A percentile compares a stretch with the other conserved stretches of the same genome.
phyloP scores from a whole-genome alignment of 2,329 filamentous ascomycete species.

The Botrytis paeoniae region DNA sequence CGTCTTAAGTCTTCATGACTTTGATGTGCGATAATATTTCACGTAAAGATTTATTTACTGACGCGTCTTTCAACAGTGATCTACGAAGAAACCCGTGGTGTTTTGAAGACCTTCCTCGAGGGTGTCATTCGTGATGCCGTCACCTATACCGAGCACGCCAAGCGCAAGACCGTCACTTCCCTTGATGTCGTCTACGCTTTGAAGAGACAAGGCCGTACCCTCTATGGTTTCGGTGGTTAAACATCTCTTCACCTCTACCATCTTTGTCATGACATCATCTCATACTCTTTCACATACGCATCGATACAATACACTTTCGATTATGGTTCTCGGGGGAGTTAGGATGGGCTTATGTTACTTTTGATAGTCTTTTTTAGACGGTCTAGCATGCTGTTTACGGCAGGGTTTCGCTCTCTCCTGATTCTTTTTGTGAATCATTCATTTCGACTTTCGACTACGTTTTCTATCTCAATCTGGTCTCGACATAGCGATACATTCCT shows the following conservation, averaged over 20 bases:
- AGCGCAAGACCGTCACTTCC: slow-evolving; percentile 70
- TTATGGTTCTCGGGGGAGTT: slow-evolving; percentile 26
- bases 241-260: not conserved
- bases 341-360: slow-evolving; percentile 34
- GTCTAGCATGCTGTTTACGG: slow-evolving; percentile 41
- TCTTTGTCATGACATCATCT: slow-evolving; percentile 43
- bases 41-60: slow-evolving; percentile 55
- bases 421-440: slow-evolving; percentile 23
- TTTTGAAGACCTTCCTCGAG: slow-evolving; percentile 81
- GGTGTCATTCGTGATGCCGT: slow-evolving; percentile 64
- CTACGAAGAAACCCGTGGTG: slow-evolving; percentile 79
- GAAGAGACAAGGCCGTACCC: slow-evolving; percentile 64
- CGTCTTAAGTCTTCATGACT: slow-evolving; percentile 53
- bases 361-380: slow-evolving; percentile 39
- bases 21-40: slow-evolving; percentile 27
- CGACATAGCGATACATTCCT: slow-evolving; percentile 15
- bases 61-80: slow-evolving; percentile 53
- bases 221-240: slow-evolving; percentile 68
- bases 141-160: slow-evolving; percentile 61
- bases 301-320: slow-evolving; percentile 27
- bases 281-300: slow-evolving; percentile 49
- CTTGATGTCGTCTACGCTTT: slow-evolving; percentile 65
- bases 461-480: slow-evolving; percentile 29
- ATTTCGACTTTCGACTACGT: slow-evolving; percentile 23
- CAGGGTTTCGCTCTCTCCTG: slow-evolving; percentile 35